phyloP scores from a whole-genome alignment of 768 basidiomycete genomes.

The Russula earlei region DNA sequence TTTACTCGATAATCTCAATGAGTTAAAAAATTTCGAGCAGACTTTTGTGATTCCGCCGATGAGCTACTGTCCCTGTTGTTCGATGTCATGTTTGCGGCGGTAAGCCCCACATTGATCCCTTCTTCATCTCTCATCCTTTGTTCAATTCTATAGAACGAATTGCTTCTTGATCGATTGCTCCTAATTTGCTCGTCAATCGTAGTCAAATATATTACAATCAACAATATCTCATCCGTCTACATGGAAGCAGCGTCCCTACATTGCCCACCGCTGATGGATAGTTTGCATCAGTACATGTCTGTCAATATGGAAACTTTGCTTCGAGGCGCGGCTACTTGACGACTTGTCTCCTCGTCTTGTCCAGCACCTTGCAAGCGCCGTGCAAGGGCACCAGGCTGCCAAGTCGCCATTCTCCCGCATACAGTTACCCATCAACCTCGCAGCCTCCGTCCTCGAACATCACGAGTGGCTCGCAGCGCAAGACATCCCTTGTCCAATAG shows the following conservation, averaged over 20 bases:
- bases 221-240: conserved; percentile 75
- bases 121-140: neutral
- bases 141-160: conserved; percentile 54
- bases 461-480: conserved; percentile 61
- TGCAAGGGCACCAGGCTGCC: conserved; percentile 47
- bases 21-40: too few species aligned
- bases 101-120: conserved; percentile 29
- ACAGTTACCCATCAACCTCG: conserved; percentile 38
- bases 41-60: conserved; percentile 56
- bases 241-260: conserved; percentile 75
- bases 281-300: conserved; percentile 70
- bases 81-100: conserved; percentile 76
- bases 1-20: too few species aligned
- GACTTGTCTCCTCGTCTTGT: conserved; percentile 58
- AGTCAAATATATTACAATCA: conserved; percentile 51
- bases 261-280: conserved; percentile 54
- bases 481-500: conserved; percentile 55
- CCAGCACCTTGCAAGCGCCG: conserved; percentile 52
- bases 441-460: conserved; percentile 43
- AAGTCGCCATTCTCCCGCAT: conserved; percentile 63
- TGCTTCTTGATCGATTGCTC: conserved; percentile 78
- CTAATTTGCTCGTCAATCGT: conserved; percentile 75
- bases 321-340: conserved; percentile 75
- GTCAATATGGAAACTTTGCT: conserved; percentile 79
- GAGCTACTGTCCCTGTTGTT: conserved; percentile 81